These are phyloP conservation scores for Beauveria scarabaeidicola DNA, from an alignment of 2,329 filamentous ascomycete genomes.

Conservation along the genomic window DNA sequence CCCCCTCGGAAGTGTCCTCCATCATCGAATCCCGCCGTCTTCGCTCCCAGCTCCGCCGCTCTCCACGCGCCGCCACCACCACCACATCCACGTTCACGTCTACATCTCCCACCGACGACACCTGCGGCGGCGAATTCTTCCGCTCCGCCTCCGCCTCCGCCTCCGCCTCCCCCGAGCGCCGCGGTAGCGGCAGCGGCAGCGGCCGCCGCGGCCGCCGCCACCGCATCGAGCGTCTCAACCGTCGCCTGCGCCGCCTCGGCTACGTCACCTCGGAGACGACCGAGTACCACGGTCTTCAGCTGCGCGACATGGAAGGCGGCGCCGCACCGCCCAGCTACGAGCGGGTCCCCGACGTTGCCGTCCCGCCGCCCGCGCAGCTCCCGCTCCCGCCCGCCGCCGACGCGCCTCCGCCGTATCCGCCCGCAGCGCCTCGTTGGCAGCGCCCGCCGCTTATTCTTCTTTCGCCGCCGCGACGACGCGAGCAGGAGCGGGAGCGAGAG, in stretches of 20 bases:
- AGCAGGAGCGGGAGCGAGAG: not conserved
- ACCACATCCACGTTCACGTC: no score
- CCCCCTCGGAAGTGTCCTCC: not conserved
- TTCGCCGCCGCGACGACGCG: not conserved
- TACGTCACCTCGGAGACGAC: not conserved
- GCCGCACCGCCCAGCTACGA: not conserved
- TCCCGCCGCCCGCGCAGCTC: slow-evolving; percentile 1
- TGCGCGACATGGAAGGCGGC: not conserved
- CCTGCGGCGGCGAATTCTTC: not conserved
- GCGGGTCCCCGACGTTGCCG: not conserved
- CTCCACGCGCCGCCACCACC: not conserved
- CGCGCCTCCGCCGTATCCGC: slow-evolving; percentile 1
- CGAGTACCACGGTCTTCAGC: not conserved
- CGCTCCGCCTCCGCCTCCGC: not conserved
- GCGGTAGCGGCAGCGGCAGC: no score
- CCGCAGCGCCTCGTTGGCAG: no score
- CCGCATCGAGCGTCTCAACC: slow-evolving; percentile 1
- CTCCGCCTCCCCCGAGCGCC: not conserved
- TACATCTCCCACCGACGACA: not conserved
- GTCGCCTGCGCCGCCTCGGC: slow-evolving; percentile 1
- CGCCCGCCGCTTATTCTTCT: no score
- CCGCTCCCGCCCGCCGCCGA: not conserved
- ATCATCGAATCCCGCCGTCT: not conserved
- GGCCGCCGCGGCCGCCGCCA: not conserved
- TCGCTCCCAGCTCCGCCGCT: not conserved